Evolutionary conservation across 108 stramenopile genomes (phyloP).

Genomic region (Cyclotella baltica): DNA sequence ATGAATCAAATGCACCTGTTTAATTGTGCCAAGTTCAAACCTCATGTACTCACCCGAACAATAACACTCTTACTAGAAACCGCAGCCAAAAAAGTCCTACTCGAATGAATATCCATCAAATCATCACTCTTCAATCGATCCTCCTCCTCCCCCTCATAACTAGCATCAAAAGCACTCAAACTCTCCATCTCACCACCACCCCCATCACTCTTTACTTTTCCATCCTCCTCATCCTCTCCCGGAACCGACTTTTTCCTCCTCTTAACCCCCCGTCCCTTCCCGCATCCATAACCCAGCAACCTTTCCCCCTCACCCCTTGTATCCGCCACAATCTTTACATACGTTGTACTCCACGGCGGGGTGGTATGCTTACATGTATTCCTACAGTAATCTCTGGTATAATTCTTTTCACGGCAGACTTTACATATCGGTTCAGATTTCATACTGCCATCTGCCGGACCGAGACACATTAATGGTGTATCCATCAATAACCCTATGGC

Average conservation of each 20-base stretch:
- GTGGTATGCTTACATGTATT: constrained; percentile 50
- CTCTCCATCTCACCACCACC: neutral
- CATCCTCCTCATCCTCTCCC: constrained; percentile 14
- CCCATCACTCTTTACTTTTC: constrained; percentile 2
- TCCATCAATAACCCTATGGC: constrained; percentile 19
- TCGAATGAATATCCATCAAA: constrained; percentile 30
- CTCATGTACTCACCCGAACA: constrained; percentile 32
- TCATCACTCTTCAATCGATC: constrained; percentile 34
- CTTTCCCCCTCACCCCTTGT: constrained; percentile 18
- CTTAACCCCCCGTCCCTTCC: neutral
- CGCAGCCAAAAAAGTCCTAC: constrained; percentile 39
- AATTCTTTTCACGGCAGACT: constrained; percentile 56
- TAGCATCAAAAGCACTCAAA: neutral
- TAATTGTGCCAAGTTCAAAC: neutral
- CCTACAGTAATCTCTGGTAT: constrained; percentile 52
- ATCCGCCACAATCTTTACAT: constrained; percentile 43
- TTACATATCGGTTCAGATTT: constrained; percentile 43
- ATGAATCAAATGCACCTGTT: neutral
- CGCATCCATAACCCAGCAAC: neutral
- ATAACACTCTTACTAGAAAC: constrained; percentile 37
- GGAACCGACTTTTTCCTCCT: constrained; percentile 13
- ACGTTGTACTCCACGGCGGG: constrained; percentile 54
- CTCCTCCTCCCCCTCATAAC: neutral
- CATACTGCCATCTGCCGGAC: constrained; percentile 43
- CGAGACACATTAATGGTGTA: constrained; percentile 36